Evolutionary conservation across 164 flowering plant genomes (phyloP), one percentile per base, ranked within the genome.

Genomic region (Litsea cubeba): DNA sequence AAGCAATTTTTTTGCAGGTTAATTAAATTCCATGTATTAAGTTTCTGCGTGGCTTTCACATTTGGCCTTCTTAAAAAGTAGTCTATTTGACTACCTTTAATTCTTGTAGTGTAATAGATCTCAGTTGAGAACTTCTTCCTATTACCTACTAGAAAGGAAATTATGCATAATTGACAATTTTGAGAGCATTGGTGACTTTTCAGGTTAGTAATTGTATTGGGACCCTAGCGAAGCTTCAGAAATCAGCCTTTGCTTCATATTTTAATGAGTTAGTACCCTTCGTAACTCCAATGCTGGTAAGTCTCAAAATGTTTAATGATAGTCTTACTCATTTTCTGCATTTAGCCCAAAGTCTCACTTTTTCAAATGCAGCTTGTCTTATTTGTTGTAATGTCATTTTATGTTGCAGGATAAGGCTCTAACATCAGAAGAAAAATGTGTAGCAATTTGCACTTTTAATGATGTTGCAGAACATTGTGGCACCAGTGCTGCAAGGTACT

Each of bases 391-490:
- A 12, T 66, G 26, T 40, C 3, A 17, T 28, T 66, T 66, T 22
- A 5, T 40, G 66, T 23, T 35, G 69, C 26, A 66, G 69, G 69
- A 17, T 12, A 30, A 32, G 14, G 69, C 17, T 30, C 20, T 18
- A 5, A 66, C 49, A 32, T 66, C 40, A 32, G 69, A 66, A 3
- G 69, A 32, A 28, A 66, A 32, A 66, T 66, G 40, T 26, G 26
- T 32, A 28, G 50, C 69, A 28, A 66, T 66, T 66, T 66, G 69
- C 49, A 32, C n/a, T 32, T 66, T 66, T 66, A 66, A 66, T 17
- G 69, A 66, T 66, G 49, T 66, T 66, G 69, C 49, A 66, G 69
- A 66, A 30, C 35, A 66, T 17, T 66, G 69, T 66, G 69, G 69
- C 12, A 40, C 46, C 2, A 28, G 46, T 66, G 69, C 69, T 66